Percentiles rank a stretch among this genome's conserved stretches.
Conservation (phyloP, 306 rosid species). For the Rosa rugosa region DNA sequence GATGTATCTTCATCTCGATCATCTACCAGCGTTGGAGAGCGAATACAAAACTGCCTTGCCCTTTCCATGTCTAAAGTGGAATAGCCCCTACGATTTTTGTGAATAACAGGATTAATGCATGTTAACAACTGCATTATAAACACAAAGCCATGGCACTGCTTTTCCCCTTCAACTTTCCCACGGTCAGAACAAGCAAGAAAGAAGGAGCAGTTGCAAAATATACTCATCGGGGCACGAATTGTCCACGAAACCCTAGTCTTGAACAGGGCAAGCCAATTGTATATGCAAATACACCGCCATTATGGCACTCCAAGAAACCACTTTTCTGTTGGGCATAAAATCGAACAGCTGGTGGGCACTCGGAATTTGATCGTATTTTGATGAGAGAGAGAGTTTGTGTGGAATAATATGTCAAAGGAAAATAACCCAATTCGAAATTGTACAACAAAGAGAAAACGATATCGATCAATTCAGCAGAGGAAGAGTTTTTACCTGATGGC, state of each 20-base stretch:
- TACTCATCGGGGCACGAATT: constrained; percentile 53
- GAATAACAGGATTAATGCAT: too few relatives aligned
- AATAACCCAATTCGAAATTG: background rate
- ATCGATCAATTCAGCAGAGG: background rate
- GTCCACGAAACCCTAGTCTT: constrained; percentile 17
- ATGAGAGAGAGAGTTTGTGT: constrained; percentile 45
- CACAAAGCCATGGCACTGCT: constrained; percentile 31
- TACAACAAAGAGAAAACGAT: background rate
- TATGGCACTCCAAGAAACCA: constrained; percentile 51
- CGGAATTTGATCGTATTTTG: constrained; percentile 40
- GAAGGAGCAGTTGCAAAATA: constrained; percentile 49
- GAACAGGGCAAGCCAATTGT: constrained; percentile 22
- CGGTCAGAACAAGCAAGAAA: constrained; percentile 27
- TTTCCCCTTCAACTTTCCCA: constrained; percentile 34
- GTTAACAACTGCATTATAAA: too few relatives aligned
- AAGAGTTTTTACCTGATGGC: background rate
- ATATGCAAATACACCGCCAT: constrained; percentile 55
- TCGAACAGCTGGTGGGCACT: constrained; percentile 51
- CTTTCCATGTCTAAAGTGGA: too few relatives aligned
- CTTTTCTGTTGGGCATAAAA: constrained; percentile 44
- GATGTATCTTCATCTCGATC: too few relatives aligned
- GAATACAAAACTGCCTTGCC: too few relatives aligned
- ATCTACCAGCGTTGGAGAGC: too few relatives aligned
- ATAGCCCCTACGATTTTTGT: too few relatives aligned
- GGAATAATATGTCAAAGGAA: constrained; percentile 14